These are phyloP conservation scores for Iberis amara DNA, from an alignment of 441 rosid species.

Conservation along the genomic window DNA sequence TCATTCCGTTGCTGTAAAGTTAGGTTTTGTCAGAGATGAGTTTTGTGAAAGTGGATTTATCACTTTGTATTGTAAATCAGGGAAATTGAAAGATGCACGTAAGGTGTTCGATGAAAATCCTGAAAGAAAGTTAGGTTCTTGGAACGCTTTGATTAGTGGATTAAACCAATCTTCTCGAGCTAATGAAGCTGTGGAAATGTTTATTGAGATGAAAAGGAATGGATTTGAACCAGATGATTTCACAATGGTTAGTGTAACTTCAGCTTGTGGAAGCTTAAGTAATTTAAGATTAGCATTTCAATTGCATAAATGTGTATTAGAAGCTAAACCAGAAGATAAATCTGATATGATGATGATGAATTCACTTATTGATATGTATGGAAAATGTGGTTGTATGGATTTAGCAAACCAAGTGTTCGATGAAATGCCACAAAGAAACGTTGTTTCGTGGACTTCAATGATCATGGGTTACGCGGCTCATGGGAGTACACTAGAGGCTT, in stretches of 20 bases:
- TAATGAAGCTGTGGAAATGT: slow-evolving; percentile 50
- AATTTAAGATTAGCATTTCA: slow-evolving; percentile 58
- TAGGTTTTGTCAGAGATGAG: slow-evolving; percentile 51
- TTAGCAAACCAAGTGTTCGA: slow-evolving; percentile 49
- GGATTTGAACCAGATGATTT: slow-evolving; percentile 70
- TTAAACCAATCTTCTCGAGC: slow-evolving; percentile 53
- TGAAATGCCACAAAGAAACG: slow-evolving; percentile 43
- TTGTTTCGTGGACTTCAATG: slow-evolving; percentile 80
- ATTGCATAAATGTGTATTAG: slow-evolving; percentile 62
- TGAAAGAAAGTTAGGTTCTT: slow-evolving; percentile 66
- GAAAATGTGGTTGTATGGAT: slow-evolving; percentile 84
- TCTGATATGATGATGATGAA: slow-evolving; percentile 58
- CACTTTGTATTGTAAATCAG: slow-evolving; percentile 41
- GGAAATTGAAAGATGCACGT: slow-evolving; percentile 44
- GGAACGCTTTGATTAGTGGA: slow-evolving; percentile 74
- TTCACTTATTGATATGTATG: slow-evolving; percentile 70
- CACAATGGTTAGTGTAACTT: slow-evolving; percentile 67
- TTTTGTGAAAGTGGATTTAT: slow-evolving; percentile 79
- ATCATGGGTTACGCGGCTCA: slow-evolving; percentile 62
- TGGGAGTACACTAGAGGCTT: slow-evolving; percentile 50
- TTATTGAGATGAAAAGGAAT: slow-evolving; percentile 45
- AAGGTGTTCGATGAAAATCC: slow-evolving; percentile 68
- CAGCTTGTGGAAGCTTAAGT: slow-evolving; percentile 74
- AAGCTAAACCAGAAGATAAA: slow-evolving; percentile 41
- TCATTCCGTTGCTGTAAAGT: slow-evolving; percentile 50